phyloP scores from a whole-genome alignment of 495 filamentous ascomycete species.

The Talaromyces stipitatus region DNA sequence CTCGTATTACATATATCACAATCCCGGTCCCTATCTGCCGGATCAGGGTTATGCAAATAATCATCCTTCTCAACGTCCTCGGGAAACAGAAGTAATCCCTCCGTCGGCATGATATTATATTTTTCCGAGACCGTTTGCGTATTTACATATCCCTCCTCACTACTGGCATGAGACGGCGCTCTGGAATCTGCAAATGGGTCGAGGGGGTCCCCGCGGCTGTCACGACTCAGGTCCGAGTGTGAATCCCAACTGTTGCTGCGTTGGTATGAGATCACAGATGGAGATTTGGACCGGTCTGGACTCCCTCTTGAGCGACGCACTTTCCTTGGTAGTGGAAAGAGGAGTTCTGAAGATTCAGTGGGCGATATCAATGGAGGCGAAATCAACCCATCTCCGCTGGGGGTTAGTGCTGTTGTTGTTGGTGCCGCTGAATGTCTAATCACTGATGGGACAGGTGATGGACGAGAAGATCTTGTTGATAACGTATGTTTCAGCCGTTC shows the following conservation, averaged over 20 bases:
- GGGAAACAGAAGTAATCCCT: constrained; percentile 62
- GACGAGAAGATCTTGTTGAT: constrained; percentile 23
- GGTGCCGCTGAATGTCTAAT: not conserved
- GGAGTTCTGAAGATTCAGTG: constrained; percentile 50
- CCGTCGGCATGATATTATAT: constrained; percentile 68
- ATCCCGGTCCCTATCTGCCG: constrained; percentile 54
- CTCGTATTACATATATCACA: constrained; percentile 63
- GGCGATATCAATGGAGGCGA: constrained; percentile 17
- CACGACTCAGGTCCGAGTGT: constrained; percentile 38
- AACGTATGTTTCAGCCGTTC: constrained; percentile 12
- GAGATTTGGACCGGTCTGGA: constrained; percentile 34
- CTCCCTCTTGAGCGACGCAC: constrained; percentile 29
- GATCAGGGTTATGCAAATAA: constrained; percentile 65
- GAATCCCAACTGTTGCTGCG: constrained; percentile 58
- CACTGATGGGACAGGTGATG: not conserved
- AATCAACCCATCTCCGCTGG: not conserved
- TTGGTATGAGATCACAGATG: constrained; percentile 37
- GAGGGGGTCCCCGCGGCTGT: constrained; percentile 35
- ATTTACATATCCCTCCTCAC: constrained; percentile 60
- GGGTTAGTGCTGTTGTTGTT: constrained; percentile 15
- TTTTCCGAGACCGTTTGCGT: constrained; percentile 75
- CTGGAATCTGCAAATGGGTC: constrained; percentile 48
- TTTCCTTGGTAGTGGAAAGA: constrained; percentile 48
- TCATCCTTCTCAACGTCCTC: constrained; percentile 77
- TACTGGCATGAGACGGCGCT: constrained; percentile 52